A percentile compares a stretch with the other conserved stretches of the same genome.
Evolutionary conservation across 306 rosid species (phyloP).

Genomic region (Vigna nakashimae): DNA sequence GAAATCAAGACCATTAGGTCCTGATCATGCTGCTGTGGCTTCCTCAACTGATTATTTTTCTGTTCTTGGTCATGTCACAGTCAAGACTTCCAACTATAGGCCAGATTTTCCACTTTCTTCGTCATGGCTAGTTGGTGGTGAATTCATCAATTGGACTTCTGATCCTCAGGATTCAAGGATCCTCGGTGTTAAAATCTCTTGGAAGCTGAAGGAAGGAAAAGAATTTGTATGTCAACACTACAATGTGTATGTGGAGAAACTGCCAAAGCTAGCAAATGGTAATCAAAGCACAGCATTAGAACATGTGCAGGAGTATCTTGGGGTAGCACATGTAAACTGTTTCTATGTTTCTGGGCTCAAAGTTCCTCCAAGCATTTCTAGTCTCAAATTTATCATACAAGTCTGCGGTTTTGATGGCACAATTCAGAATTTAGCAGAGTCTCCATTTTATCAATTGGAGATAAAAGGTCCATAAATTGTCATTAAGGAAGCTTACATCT

Average conservation of each 20-base stretch:
- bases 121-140: constrained; percentile 4
- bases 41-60: constrained; percentile 8
- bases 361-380: not conserved
- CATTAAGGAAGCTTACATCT: not conserved
- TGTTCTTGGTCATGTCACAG: not conserved
- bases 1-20: constrained; percentile 35
- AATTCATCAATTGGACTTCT: constrained; percentile 18
- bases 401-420: constrained; percentile 11
- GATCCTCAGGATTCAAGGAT: constrained; percentile 11
- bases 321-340: constrained; percentile 26
- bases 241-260: constrained; percentile 9
- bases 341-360: constrained; percentile 31
- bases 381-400: constrained; percentile 11
- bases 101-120: constrained; percentile 7
- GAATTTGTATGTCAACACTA: not conserved
- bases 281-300: not conserved
- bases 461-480: not conserved
- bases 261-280: constrained; percentile 4
- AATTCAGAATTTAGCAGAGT: constrained; percentile 4
- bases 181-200: constrained; percentile 6
- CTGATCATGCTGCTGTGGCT: not conserved
- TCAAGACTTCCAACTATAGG: constrained; percentile 16
- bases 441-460: constrained; percentile 4
- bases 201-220: constrained; percentile 2
- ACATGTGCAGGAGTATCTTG: constrained; percentile 6